phyloP scores from a whole-genome alignment of 805 yeast species.

The Hanseniaspora lindneri region DNA sequence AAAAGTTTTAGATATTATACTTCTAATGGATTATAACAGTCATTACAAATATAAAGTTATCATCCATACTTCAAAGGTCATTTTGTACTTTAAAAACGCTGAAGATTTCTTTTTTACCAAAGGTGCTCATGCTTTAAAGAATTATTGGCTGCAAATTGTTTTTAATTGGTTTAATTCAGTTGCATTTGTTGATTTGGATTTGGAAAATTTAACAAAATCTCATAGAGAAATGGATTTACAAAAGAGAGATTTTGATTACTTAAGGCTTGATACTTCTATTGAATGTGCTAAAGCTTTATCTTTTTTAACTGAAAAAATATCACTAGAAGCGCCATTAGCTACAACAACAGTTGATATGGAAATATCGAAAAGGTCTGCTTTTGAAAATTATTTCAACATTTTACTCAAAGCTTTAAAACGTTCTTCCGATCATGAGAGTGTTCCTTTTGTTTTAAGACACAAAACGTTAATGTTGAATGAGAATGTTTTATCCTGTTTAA shows the following conservation, averaged over 20 bases:
- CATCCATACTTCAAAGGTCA: slow-evolving; percentile 29
- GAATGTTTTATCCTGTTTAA: slow-evolving; percentile 51
- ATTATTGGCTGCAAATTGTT: slow-evolving; percentile 35
- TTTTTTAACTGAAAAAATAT: slow-evolving; percentile 41
- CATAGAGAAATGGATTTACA: slow-evolving; percentile 30
- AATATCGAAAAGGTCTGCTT: slow-evolving; percentile 47
- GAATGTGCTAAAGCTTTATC: slow-evolving; percentile 53
- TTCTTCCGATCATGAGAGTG: slow-evolving; percentile 29
- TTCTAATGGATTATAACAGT: slow-evolving; percentile 22
- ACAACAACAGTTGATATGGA: slow-evolving; percentile 41
- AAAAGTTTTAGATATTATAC: slow-evolving; percentile 24
- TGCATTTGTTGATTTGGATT: slow-evolving; percentile 32
- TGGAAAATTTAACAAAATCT: slow-evolving; percentile 26
- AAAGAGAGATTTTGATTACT: slow-evolving; percentile 36
- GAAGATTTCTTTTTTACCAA: slow-evolving; percentile 24
- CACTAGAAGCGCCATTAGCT: slow-evolving; percentile 49
- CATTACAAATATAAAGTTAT: slow-evolving; percentile 26
- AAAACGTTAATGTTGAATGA: slow-evolving; percentile 48
- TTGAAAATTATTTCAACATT: slow-evolving; percentile 60
- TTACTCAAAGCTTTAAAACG: slow-evolving; percentile 36
- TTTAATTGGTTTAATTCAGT: slow-evolving; percentile 47
- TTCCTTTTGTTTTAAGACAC: slow-evolving; percentile 35
- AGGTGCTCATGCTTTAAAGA: slow-evolving; percentile 40
- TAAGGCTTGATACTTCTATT: slow-evolving; percentile 48
- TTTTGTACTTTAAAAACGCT: slow-evolving; percentile 26